Base-by-base conservation (phyloP, 106 monocot species). In the Hemerocallis citrina region DNA sequence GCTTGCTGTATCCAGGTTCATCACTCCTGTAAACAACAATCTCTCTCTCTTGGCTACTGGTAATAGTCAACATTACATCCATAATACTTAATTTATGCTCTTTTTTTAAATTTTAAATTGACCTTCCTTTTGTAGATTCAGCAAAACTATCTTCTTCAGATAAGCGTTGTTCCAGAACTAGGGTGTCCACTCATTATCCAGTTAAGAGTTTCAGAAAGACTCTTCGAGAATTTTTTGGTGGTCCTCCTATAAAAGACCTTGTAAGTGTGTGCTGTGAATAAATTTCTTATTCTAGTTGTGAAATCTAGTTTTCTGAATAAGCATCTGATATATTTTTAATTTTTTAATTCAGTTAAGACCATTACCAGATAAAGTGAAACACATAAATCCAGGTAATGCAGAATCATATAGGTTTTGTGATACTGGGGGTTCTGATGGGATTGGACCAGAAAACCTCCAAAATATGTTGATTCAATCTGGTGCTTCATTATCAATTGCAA, bases 381-480 rank as follows among this genome's bases (percentile, higher is more conserved):
- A 62, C 62, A 89, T 89, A 65, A 79, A 71, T 74, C 55, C 78
- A 57, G 80, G 69, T 66, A 86, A 41, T 57, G 94, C 89, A 57
- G 74, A 67, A 27, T 73, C 34, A 7, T 86, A 81, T 60, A 69
- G 54, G 62, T 89, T 89, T 63, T 49, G 10, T 59, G 50, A 55
- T 59, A 46, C 47, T 35, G 33, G 42, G 48, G 62, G 50, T 49
- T 62, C 35, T 51, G 41, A 46, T 30, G 68, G 13, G n/a, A 62
- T 79, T 69, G 89, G 76, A 36, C 31, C 67, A 61, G 78, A 86
- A 35, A 64, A 52, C 7, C 74, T 89, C 69, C 64, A 68, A 20
- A 44, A 66, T 54, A 80, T 86, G 77, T 63, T 90, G 42, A 64
- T 86, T 73, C 67, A 81, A 11, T 72, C 70, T 71, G 94, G 94